These are phyloP conservation scores for Tylopilus sp. DNA, from an alignment of 768 basidiomycete genomes.

Conservation along the genomic window DNA sequence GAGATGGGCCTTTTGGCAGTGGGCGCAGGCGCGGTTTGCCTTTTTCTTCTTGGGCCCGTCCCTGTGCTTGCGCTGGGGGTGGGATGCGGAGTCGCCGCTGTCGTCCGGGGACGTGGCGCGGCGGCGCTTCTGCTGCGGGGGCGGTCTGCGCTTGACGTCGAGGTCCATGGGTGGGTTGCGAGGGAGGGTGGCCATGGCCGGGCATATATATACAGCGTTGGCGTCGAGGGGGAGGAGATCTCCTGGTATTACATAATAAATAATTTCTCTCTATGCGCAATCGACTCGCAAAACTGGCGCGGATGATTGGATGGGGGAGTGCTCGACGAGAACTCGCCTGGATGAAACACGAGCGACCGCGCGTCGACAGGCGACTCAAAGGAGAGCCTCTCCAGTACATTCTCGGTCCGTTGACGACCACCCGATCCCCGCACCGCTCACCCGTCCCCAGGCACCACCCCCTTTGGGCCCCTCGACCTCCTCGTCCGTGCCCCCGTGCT, in stretches of 20 bases:
- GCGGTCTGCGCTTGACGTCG: conserved; percentile 38
- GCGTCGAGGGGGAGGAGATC: conserved; percentile 16
- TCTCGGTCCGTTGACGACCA: conserved; percentile 61
- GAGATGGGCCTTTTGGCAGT: conserved; percentile 95
- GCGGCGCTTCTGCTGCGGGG: conserved; percentile 51
- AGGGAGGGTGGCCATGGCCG: conserved; percentile 4
- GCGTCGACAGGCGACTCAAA: conserved; percentile 49
- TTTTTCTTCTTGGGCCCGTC: conserved; percentile 93
- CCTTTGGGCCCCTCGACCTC: conserved; percentile 83
- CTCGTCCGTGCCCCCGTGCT: conserved; percentile 74
- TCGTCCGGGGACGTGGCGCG: conserved; percentile 61
- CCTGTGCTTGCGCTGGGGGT: conserved; percentile 51
- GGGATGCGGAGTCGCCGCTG: conserved; percentile 44
- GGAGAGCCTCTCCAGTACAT: conserved; percentile 92
- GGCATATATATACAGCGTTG: conserved; percentile 12
- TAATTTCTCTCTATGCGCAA: neutral
- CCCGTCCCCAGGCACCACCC: conserved; percentile 58
- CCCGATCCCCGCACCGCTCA: neutral
- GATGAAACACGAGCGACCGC: conserved; percentile 36
- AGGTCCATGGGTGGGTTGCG: neutral
- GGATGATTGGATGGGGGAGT: conserved; percentile 31
- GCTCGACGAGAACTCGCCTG: conserved; percentile 47
- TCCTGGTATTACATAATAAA: conserved; percentile 21
- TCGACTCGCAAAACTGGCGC: conserved; percentile 31
- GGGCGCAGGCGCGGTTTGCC: conserved; percentile 88